A percentile compares a stretch with the other conserved stretches of the same genome.
phyloP scores from a whole-genome alignment of 768 basidiomycete genomes.

The Pulveroboletus sp. region DNA sequence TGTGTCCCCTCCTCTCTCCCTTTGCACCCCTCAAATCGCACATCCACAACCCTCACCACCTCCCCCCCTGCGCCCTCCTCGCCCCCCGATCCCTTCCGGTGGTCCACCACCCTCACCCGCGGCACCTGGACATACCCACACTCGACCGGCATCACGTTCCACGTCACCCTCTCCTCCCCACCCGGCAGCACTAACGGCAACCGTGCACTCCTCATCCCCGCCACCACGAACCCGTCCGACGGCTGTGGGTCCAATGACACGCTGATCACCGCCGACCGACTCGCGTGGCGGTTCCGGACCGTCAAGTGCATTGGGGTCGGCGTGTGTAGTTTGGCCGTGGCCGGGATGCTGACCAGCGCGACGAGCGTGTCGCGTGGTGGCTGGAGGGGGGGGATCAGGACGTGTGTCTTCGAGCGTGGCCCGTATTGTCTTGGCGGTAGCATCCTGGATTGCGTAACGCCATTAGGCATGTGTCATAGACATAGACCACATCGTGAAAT shows the following conservation, averaged over 20 bases:
- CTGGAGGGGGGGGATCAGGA: conserved; percentile 57
- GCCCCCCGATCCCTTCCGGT: conserved; percentile 36
- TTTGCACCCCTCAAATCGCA: conserved; percentile 37
- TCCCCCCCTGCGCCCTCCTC: conserved; percentile 37
- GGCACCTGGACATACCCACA: conserved; percentile 67
- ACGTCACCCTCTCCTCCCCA: conserved; percentile 57
- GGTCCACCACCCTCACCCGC: conserved; percentile 51
- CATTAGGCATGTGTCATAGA: neutral
- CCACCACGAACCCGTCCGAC: conserved; percentile 73
- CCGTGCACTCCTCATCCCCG: conserved; percentile 64
- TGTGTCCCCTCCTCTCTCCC: conserved; percentile 1
- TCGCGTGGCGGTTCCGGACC: conserved; percentile 61
- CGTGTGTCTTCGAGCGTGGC: conserved; percentile 41
- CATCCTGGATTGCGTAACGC: conserved; percentile 34
- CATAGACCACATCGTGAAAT: neutral
- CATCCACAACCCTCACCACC: conserved; percentile 49
- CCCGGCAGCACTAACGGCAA: conserved; percentile 73
- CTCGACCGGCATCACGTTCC: conserved; percentile 69
- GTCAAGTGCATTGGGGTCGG: conserved; percentile 52
- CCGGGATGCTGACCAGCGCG: conserved; percentile 60
- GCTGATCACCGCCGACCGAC: conserved; percentile 62
- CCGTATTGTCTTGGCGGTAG: conserved; percentile 41
- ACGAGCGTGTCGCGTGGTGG: conserved; percentile 60
- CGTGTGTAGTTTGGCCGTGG: conserved; percentile 58
- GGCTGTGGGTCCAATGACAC: conserved; percentile 68